Conservation (phyloP, 148 eudicot species). For the Spergularia marina region DNA sequence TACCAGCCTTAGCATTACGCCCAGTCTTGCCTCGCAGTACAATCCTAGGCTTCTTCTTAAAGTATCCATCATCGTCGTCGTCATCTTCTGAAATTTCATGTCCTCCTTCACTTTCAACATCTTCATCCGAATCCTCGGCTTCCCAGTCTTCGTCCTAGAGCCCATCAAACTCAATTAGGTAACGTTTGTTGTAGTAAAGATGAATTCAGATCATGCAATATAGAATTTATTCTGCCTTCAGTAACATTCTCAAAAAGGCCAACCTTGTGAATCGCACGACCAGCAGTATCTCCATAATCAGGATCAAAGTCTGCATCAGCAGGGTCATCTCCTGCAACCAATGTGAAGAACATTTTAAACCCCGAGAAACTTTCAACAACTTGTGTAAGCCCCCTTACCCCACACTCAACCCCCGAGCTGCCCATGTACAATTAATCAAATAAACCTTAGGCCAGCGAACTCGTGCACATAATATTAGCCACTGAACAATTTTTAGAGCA, state of each 20-base stretch:
- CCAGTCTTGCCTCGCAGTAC: slow-evolving; percentile 50
- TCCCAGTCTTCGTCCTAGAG: slow-evolving; percentile 83
- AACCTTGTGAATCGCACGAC: slow-evolving; percentile 49
- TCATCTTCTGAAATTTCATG: slow-evolving; percentile 67
- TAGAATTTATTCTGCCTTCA: neutral
- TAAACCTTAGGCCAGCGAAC: neutral
- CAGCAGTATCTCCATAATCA: slow-evolving; percentile 49
- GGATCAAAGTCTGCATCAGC: slow-evolving; percentile 97
- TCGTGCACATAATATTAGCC: neutral
- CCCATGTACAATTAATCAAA: neutral
- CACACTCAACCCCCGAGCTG: neutral
- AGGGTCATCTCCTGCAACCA: slow-evolving; percentile 81
- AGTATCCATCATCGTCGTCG: slow-evolving; percentile 54
- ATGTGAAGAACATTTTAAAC: slow-evolving; percentile 14
- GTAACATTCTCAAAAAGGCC: neutral
- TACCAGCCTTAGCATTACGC: slow-evolving; percentile 42
- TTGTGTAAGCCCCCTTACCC: neutral
- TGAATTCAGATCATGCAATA: neutral
- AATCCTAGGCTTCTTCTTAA: slow-evolving; percentile 54
- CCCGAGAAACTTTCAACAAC: neutral
- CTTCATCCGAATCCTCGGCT: slow-evolving; percentile 71
- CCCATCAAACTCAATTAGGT: slow-evolving; percentile 17
- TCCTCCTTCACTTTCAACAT: slow-evolving; percentile 65
- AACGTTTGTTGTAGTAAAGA: neutral
- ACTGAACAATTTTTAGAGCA: neutral